Evolutionary conservation across 352 stramenopile genomes (phyloP).

Genomic region (Blastocystis sp.): DNA sequence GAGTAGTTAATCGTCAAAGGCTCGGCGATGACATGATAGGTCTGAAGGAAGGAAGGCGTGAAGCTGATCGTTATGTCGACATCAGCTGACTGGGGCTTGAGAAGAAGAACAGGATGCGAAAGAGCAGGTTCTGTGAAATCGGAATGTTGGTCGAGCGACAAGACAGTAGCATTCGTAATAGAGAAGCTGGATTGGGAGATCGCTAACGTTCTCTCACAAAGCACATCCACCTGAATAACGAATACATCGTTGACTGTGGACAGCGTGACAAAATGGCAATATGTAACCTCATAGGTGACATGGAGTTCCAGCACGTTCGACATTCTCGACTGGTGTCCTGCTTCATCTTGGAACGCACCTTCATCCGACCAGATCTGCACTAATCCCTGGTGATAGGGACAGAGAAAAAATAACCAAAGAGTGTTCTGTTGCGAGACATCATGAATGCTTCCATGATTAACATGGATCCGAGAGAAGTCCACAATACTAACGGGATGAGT

Average conservation of each 20-base stretch:
- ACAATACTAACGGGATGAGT: neutral
- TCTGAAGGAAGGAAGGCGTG: neutral
- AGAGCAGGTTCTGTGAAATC: neutral
- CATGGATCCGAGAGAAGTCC: neutral
- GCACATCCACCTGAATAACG: neutral
- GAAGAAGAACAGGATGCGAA: neutral
- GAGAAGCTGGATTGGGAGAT: neutral
- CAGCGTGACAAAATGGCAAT: neutral
- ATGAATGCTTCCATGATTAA: neutral
- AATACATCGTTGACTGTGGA: neutral
- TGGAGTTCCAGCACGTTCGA: neutral
- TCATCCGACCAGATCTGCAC: neutral
- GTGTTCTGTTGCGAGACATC: neutral
- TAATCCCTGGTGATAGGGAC: neutral
- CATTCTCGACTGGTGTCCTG: neutral
- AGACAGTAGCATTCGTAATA: neutral
- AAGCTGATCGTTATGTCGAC: neutral
- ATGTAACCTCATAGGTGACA: neutral
- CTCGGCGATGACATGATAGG: neutral
- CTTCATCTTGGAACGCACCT: neutral
- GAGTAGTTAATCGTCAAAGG: neutral
- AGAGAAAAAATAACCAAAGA: neutral
- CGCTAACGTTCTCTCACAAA: neutral
- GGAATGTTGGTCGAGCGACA: neutral
- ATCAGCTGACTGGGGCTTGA: neutral